phyloP scores from a whole-genome alignment of 176 grass and related monocot genomes.

The Elaeis guineensis region DNA sequence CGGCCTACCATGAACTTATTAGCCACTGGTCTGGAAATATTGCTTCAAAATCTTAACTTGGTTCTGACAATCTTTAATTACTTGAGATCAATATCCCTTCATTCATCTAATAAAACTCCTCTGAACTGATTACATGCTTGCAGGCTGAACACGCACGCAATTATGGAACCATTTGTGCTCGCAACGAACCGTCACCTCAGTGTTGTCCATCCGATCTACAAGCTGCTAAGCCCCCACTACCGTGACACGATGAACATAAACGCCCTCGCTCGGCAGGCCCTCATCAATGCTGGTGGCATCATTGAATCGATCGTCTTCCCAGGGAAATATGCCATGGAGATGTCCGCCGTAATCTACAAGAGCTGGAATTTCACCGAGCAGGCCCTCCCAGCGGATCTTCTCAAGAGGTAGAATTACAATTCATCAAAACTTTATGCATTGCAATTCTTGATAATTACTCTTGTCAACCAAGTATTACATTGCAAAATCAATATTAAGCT shows the following conservation, averaged over 20 bases:
- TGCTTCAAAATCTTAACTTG: neutral
- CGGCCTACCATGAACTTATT: conserved; percentile 83
- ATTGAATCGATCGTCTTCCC: conserved; percentile 77
- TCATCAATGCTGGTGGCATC: conserved; percentile 72
- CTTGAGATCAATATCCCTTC: neutral
- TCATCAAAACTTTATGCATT: neutral
- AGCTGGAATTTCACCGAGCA: conserved; percentile 84
- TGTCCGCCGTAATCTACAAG: conserved; percentile 73
- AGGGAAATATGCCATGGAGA: conserved; percentile 43
- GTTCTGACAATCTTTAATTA: no score
- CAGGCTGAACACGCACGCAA: conserved; percentile 83
- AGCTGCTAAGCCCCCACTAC: conserved; percentile 79
- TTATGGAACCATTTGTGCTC: conserved; percentile 79
- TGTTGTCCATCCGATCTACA: conserved; percentile 63
- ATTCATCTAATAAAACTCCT: no score
- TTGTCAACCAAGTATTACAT: no score
- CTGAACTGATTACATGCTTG: neutral
- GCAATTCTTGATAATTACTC: no score
- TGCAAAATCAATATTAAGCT: no score
- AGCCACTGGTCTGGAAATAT: conserved; percentile 62
- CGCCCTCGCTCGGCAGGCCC: conserved; percentile 56
- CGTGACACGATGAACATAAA: conserved; percentile 97
- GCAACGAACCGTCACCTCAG: conserved; percentile 77
- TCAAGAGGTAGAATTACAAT: conserved; percentile 43
- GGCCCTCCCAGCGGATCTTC: conserved; percentile 57